A percentile compares a stretch with the other conserved stretches of the same genome.
These are phyloP conservation scores for Xylaria curta DNA, from an alignment of 495 filamentous ascomycete genomes.

Conservation along the genomic window DNA sequence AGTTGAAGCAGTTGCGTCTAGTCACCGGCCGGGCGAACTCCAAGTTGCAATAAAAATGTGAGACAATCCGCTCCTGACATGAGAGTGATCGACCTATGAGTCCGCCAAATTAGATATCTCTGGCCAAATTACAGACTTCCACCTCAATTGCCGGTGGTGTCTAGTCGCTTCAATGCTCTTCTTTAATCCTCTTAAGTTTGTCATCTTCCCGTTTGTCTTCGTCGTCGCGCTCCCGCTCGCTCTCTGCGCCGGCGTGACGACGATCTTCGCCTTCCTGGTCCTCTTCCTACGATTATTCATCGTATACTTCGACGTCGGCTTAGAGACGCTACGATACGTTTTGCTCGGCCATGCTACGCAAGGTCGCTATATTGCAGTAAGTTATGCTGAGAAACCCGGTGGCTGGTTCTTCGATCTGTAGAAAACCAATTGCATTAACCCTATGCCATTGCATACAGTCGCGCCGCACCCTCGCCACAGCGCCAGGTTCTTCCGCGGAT, in stretches of 20 bases:
- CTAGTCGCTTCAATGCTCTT: conserved; percentile 46
- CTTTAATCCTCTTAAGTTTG: conserved; percentile 55
- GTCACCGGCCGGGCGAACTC: not conserved
- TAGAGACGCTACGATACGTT: conserved; percentile 47
- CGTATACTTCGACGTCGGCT: conserved; percentile 72
- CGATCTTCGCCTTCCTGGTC: conserved; percentile 66
- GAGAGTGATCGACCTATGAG: conserved; percentile 4
- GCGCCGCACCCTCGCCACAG: not conserved
- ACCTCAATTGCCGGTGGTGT: not conserved
- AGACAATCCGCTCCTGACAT: not conserved
- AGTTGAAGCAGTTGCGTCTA: not conserved
- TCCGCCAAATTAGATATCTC: not conserved
- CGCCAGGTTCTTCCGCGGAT: conserved; percentile 3
- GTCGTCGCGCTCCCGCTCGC: conserved; percentile 72
- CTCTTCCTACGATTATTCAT: conserved; percentile 69
- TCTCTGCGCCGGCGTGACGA: conserved; percentile 72
- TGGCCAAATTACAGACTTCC: not conserved
- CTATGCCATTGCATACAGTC: conserved; percentile 6
- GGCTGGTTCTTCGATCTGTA: too few species aligned
- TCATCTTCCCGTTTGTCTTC: conserved; percentile 68
- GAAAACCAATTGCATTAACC: conserved; percentile 2
- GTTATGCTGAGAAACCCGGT: not conserved
- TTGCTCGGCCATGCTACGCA: conserved; percentile 36
- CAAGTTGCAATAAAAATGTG: conserved; percentile 18
- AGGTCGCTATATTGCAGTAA: conserved; percentile 28